Evolutionary conservation across 2,329 filamentous ascomycete genomes (phyloP).

Genomic region (Penicillium occitanis): DNA sequence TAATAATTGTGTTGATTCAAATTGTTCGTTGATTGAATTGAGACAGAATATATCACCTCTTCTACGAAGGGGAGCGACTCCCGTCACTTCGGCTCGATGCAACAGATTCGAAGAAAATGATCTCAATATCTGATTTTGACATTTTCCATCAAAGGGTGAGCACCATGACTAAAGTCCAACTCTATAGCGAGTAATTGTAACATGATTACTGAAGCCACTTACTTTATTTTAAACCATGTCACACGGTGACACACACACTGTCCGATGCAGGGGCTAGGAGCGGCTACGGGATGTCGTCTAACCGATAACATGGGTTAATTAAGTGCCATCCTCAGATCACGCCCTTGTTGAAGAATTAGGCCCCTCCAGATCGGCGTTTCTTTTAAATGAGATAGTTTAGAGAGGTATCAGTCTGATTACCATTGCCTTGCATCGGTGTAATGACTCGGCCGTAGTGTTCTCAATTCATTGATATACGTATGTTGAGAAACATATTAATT

Average conservation of each 20-base stretch:
- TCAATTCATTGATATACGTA: background rate
- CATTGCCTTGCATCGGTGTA: background rate
- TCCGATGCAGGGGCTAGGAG: background rate
- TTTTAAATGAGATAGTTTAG: background rate
- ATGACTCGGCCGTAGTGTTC: background rate
- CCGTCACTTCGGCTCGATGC: too few relatives aligned
- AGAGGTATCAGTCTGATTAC: background rate
- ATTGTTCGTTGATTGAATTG: too few relatives aligned
- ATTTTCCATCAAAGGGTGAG: too few relatives aligned
- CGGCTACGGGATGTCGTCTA: background rate
- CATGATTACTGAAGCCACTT: too few relatives aligned
- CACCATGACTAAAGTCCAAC: too few relatives aligned
- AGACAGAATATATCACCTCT: too few relatives aligned
- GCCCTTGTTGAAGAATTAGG: background rate
- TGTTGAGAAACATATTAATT: background rate
- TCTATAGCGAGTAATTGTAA: too few relatives aligned
- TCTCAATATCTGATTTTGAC: too few relatives aligned
- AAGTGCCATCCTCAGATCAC: background rate
- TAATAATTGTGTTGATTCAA: too few relatives aligned
- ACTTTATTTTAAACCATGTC: too few relatives aligned
- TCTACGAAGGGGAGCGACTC: too few relatives aligned
- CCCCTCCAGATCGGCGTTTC: background rate
- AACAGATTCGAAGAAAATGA: too few relatives aligned
- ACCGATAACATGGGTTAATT: background rate
- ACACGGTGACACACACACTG: background rate